phyloP scores from a whole-genome alignment of 2,329 filamentous ascomycete species.

The Aspergillus intermedius region DNA sequence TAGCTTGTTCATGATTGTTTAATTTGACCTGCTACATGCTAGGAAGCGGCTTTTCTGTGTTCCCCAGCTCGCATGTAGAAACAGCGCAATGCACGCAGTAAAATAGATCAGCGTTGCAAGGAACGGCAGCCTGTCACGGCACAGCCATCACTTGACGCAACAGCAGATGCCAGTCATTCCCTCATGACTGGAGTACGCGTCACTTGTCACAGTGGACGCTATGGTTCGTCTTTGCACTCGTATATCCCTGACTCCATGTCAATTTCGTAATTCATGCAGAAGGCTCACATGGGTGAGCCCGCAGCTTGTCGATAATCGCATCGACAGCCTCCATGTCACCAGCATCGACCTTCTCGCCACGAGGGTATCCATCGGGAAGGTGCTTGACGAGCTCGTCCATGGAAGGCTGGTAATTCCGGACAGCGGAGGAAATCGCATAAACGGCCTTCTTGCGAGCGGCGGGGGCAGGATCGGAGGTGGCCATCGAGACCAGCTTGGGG shows the following conservation, averaged over 20 bases:
- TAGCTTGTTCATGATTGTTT: neutral
- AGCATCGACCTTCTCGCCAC: slow-evolving; percentile 62
- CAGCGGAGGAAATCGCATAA: slow-evolving; percentile 77
- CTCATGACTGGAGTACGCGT: too few species aligned
- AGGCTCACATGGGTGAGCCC: slow-evolving; percentile 33
- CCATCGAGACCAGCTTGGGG: slow-evolving; percentile 60
- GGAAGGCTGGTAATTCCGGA: slow-evolving; percentile 81
- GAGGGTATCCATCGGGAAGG: slow-evolving; percentile 55
- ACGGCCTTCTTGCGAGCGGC: slow-evolving; percentile 78
- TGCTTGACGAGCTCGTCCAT: slow-evolving; percentile 60
- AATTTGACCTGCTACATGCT: neutral
- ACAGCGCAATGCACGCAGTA: too few species aligned
- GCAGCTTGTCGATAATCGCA: slow-evolving; percentile 61
- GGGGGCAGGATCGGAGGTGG: slow-evolving; percentile 53
- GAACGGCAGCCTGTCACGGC: too few species aligned
- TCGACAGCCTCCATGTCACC: slow-evolving; percentile 83
- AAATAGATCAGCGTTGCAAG: too few species aligned
- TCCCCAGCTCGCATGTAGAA: too few species aligned
- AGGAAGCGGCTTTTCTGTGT: too few species aligned
- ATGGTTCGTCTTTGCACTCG: neutral
- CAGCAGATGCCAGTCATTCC: too few species aligned
- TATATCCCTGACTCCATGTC: neutral
- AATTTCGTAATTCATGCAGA: slow-evolving; percentile 17
- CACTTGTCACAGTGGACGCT: too few species aligned
- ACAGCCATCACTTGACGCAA: too few species aligned